Evolutionary conservation across 2,329 filamentous ascomycete genomes (phyloP).

Genomic region (Cordyceps fumosorosea): DNA sequence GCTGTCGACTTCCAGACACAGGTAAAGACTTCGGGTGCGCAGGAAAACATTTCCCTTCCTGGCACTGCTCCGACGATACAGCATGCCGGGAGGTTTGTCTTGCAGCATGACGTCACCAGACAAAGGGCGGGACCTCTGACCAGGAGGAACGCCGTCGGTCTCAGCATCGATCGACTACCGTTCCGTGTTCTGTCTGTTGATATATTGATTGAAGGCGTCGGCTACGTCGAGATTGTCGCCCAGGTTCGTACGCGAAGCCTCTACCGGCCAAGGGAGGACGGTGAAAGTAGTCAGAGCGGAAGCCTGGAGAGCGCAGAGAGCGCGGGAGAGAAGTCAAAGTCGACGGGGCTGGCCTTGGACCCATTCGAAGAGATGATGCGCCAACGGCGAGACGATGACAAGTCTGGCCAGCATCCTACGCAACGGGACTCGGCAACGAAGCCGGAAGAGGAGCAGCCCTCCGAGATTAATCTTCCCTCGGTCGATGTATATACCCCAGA

Average conservation of each 20-base stretch:
- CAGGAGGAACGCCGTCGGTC: conserved; percentile 51
- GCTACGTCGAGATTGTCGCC: conserved; percentile 83
- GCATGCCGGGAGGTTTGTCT: conserved; percentile 66
- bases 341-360: conserved; percentile 11
- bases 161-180: conserved; percentile 63
- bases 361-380: conserved; percentile 23
- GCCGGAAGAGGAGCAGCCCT: conserved; percentile 13
- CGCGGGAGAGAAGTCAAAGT: conserved; percentile 11
- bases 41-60: conserved; percentile 57
- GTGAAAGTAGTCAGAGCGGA: background rate
- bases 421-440: background rate
- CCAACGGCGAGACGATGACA: conserved; percentile 19
- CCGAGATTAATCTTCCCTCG: conserved; percentile 12
- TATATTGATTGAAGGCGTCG: conserved; percentile 83
- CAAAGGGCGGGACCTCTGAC: conserved; percentile 69
- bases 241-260: conserved; percentile 63
- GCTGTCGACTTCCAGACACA: conserved; percentile 67
- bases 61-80: conserved; percentile 52
- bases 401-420: background rate
- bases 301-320: background rate
- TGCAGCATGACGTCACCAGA: conserved; percentile 80
- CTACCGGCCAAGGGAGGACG: conserved; percentile 21
- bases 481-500: conserved; percentile 82
- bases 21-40: conserved; percentile 45
- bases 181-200: conserved; percentile 77